Percentiles rank a stretch among this genome's conserved stretches.
phyloP scores from a whole-genome alignment of 2,329 filamentous ascomycete genomes.

The Stemphylium lycopersici region DNA sequence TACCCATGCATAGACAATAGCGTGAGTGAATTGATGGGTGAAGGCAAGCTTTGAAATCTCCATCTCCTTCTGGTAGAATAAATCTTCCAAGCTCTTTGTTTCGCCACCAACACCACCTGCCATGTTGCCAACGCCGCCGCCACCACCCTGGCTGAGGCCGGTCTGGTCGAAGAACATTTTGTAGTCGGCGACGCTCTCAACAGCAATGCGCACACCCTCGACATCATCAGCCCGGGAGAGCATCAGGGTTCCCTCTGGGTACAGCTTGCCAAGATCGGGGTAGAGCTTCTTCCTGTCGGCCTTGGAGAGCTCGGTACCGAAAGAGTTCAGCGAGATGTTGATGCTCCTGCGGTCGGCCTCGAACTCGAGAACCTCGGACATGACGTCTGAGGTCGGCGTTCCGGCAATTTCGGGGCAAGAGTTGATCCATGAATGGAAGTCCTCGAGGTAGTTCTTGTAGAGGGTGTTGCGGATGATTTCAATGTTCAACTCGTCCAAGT shows the following conservation, averaged over 20 bases:
- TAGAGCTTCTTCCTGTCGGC: constrained; percentile 95
- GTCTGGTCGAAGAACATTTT: constrained; percentile 95
- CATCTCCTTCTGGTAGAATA: constrained; percentile 99
- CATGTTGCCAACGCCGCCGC: constrained; percentile 81
- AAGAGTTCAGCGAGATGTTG: constrained; percentile 99
- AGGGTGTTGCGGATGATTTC: constrained; percentile 98
- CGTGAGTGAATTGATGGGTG: constrained; percentile 92
- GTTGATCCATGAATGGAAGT: constrained; percentile 95
- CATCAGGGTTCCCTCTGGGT: constrained; percentile 94
- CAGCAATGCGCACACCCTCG: constrained; percentile 89
- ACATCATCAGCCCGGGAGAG: constrained; percentile 92
- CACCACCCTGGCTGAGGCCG: constrained; percentile 75
- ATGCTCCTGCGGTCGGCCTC: constrained; percentile 96
- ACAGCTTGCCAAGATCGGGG: constrained; percentile 86
- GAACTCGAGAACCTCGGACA: constrained; percentile 95
- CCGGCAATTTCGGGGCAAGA: constrained; percentile 83
- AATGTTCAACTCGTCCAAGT: constrained; percentile 98
- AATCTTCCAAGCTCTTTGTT: constrained; percentile 88
- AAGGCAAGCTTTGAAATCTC: constrained; percentile 95
- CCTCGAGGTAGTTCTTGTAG: constrained; percentile 99
- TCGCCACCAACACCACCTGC: constrained; percentile 78
- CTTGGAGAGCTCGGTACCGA: constrained; percentile 95
- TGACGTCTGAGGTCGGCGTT: constrained; percentile 90
- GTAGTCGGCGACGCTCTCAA: constrained; percentile 92
- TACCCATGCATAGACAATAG: constrained; percentile 96